These are phyloP conservation scores for Hyaloscypha variabilis DNA, from an alignment of 495 filamentous ascomycete genomes.

Conservation along the genomic window DNA sequence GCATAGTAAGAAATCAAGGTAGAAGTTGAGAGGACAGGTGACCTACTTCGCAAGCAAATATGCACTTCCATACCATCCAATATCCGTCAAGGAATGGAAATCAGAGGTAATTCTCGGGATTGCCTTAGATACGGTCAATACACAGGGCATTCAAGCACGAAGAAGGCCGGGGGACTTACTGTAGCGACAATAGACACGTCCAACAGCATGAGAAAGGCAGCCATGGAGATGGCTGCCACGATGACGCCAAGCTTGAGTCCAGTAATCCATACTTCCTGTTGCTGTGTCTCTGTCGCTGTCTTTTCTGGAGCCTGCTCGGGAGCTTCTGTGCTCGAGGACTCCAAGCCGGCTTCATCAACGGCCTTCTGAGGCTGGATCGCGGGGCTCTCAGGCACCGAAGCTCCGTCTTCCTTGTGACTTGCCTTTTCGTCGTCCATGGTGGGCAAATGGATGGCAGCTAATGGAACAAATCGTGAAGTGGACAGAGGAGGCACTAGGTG, in stretches of 20 bases:
- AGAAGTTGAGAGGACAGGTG: conserved; percentile 26
- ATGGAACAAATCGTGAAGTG: neutral
- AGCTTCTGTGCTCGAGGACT: neutral
- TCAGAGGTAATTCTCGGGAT: conserved; percentile 45
- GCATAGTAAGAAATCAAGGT: conserved; percentile 15
- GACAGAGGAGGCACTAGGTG: neutral
- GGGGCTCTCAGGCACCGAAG: neutral
- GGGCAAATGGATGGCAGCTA: neutral
- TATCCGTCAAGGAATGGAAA: conserved; percentile 45
- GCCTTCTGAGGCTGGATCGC: neutral
- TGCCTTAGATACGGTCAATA: conserved; percentile 40
- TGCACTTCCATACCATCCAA: conserved; percentile 56
- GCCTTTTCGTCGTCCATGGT: neutral
- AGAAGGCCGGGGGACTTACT: conserved; percentile 32
- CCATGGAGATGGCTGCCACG: conserved; percentile 37
- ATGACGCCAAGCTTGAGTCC: conserved; percentile 36
- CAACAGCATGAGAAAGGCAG: conserved; percentile 50
- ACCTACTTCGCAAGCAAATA: conserved; percentile 45
- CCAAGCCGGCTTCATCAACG: neutral
- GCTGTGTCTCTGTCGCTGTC: neutral
- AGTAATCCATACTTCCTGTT: conserved; percentile 29
- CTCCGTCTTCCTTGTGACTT: neutral
- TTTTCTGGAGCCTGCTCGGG: neutral
- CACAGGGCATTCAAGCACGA: conserved; percentile 35
- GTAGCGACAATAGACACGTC: conserved; percentile 54